Conservation (phyloP, 2,329 filamentous ascomycete species). For the Magnaporthiopsis rhizophila region DNA sequence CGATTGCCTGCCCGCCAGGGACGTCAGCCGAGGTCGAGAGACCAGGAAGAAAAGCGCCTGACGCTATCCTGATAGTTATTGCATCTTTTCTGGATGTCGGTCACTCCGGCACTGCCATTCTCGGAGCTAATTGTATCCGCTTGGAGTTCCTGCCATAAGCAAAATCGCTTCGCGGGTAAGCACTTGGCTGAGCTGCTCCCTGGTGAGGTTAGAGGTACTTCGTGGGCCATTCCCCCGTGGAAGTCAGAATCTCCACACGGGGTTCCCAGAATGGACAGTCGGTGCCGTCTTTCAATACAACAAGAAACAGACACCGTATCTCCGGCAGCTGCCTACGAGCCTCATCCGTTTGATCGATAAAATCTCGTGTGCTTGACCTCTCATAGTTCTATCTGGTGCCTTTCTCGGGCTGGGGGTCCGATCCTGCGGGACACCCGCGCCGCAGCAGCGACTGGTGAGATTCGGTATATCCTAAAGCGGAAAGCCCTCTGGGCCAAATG, state of each 20-base stretch:
- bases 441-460: background rate
- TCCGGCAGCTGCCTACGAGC: background rate
- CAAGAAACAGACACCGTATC: background rate
- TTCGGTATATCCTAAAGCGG: background rate
- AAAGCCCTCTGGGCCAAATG: background rate
- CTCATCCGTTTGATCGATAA: background rate
- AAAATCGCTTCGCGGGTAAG: background rate
- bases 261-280: background rate
- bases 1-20: too few relatives aligned
- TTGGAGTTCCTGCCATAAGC: background rate
- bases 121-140: background rate
- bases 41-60: too few relatives aligned
- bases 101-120: background rate
- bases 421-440: background rate
- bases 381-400: too few relatives aligned
- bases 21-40: too few relatives aligned
- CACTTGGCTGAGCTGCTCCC: background rate
- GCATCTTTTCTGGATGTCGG: background rate
- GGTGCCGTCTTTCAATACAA: background rate
- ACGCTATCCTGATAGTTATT: background rate
- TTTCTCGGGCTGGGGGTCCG: background rate
- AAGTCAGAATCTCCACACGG: background rate
- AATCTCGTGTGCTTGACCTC: background rate
- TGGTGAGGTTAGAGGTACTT: background rate
- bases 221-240: too few relatives aligned